Base-by-base conservation (phyloP, 352 stramenopile species). In the Pythium aristosporum region DNA sequence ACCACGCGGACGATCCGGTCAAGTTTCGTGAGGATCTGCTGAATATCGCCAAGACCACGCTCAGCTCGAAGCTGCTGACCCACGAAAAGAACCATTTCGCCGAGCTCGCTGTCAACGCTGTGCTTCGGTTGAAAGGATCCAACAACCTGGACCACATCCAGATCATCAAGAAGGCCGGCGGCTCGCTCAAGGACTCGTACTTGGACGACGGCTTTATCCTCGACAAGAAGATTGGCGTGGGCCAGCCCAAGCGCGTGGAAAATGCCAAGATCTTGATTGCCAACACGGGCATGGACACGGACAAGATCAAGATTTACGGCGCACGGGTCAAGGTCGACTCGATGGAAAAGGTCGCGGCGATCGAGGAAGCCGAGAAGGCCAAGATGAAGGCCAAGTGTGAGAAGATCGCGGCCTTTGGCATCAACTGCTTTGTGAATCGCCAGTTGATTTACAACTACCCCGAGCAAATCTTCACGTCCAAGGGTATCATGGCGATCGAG, bases 261-360 rank as follows among this genome's bases (percentile, higher is more conserved):
- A 99, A 99, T 68, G 96, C 97, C 52, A 98, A 98, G 74, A 99
- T 99, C 65, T 76, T 99, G 41, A 80, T 99, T 56, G 97, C 96
- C 39, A 99, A 99, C 86, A 99, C 97, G 41, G 88, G 91, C 39
- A 99, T 99, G 98, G 97, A 99, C 79, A 99, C 97, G 28, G 98
- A 99, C 79, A 99, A 99, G 79, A 99, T 99, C 79, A 99, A 99
- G 80, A 99, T 99, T 69, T 99, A 99, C 73, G 98, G 98, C 25
- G 96, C 92, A 28, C 91, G 85, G 52, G 91, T 99, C 32, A 97
- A 98, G 72, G 98, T 99, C 8, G 97, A 99, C 80, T 98, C 88
- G 41, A 97, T 99, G 87, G 94, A 97, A 57, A 99, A 99, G 76
- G 97, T 99, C 21, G 97, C 97, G 28, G 96, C 98, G 57, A 99